A percentile compares a stretch with the other conserved stretches of the same genome.
These are phyloP conservation scores for Verticillium alfalfae DNA, from an alignment of 2,329 filamentous ascomycete species.

Conservation along the genomic window DNA sequence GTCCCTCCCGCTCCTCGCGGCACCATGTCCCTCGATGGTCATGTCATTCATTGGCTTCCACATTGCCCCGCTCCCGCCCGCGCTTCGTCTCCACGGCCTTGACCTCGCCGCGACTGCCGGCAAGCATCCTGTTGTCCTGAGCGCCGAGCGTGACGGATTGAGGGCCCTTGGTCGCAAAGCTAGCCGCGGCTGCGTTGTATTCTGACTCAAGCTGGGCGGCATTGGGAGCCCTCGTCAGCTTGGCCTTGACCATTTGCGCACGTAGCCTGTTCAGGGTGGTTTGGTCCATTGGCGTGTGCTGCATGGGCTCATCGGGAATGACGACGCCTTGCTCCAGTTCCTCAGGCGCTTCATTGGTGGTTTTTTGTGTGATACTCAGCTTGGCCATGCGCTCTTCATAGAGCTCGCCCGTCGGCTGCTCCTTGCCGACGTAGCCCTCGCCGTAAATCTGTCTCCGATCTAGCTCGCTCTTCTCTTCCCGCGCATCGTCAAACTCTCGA, in stretches of 20 bases:
- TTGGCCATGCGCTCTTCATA: constrained; percentile 69
- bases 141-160: constrained; percentile 76
- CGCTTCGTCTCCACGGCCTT: constrained; percentile 73
- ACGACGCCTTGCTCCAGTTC: constrained; percentile 47
- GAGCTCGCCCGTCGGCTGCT: constrained; percentile 82
- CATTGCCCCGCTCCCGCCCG: constrained; percentile 75
- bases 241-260: constrained; percentile 94
- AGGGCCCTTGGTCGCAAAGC: constrained; percentile 49
- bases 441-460: constrained; percentile 81
- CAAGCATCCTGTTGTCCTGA: constrained; percentile 86
- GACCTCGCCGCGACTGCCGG: constrained; percentile 67
- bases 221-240: constrained; percentile 72
- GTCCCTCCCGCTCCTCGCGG: constrained; percentile 90
- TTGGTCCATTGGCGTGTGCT: constrained; percentile 60
- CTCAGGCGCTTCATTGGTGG: constrained; percentile 10
- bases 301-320: constrained; percentile 47
- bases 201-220: constrained; percentile 72
- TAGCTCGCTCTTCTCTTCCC: constrained; percentile 88
- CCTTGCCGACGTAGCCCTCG: constrained; percentile 74
- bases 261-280: constrained; percentile 83
- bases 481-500: constrained; percentile 81
- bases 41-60: constrained; percentile 95
- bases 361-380: constrained; percentile 30
- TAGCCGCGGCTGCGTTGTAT: constrained; percentile 71
- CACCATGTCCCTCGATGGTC: constrained; percentile 95